phyloP scores from a whole-genome alignment of 129 eudicot species.

The Silybum marianum region DNA sequence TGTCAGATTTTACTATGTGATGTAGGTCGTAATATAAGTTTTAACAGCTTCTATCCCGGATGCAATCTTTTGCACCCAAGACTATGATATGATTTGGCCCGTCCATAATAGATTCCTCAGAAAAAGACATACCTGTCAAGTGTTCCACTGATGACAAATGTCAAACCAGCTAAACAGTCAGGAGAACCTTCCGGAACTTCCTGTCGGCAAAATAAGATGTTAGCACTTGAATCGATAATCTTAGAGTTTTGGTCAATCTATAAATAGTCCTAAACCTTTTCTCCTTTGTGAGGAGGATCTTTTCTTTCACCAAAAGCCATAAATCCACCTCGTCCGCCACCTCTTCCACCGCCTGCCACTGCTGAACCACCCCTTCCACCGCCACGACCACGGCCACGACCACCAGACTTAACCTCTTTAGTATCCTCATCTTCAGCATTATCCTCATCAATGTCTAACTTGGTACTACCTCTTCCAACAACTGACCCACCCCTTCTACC shows the following conservation, averaged over 20 bases:
- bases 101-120: neutral
- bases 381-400: constrained; percentile 59
- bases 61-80: neutral
- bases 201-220: constrained; percentile 35
- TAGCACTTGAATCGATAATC: neutral
- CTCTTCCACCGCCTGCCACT: constrained; percentile 63
- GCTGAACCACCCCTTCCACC: constrained; percentile 72
- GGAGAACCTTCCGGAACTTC: constrained; percentile 94
- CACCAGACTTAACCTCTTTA: constrained; percentile 59
- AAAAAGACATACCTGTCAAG: constrained; percentile 74
- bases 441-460: constrained; percentile 51
- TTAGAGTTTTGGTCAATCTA: neutral
- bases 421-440: constrained; percentile 50
- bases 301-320: constrained; percentile 95
- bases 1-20: neutral
- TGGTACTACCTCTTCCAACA: constrained; percentile 43
- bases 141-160: constrained; percentile 95
- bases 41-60: neutral
- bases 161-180: constrained; percentile 83
- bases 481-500: constrained; percentile 60
- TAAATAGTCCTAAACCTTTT: constrained; percentile 54
- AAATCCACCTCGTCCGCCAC: constrained; percentile 97
- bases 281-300: constrained; percentile 98
- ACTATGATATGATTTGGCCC: neutral
- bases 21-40: neutral